Evolutionary conservation across 495 filamentous ascomycete species (phyloP).

Genomic region (Pseudomonodictys pantanalensis): DNA sequence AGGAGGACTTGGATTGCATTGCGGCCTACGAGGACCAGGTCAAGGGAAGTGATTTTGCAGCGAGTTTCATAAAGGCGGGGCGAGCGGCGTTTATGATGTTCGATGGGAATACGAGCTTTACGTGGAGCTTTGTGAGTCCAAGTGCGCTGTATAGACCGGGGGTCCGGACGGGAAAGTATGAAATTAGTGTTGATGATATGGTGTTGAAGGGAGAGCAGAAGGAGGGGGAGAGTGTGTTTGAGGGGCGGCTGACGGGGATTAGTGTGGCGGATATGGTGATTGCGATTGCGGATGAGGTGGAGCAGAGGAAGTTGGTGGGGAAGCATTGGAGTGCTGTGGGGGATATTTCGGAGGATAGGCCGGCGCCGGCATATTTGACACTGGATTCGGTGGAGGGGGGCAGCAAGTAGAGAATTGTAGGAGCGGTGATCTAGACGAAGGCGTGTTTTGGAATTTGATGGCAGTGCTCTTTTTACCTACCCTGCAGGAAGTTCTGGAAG

Average conservation of each 20-base stretch:
- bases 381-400: slow-evolving; percentile 18
- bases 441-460: too few relatives aligned
- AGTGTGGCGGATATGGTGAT: slow-evolving; percentile 35
- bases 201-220: slow-evolving; percentile 26
- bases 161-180: slow-evolving; percentile 34
- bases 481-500: slow-evolving; percentile 27
- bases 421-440: slow-evolving; percentile 1
- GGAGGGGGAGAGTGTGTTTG: slow-evolving; percentile 25
- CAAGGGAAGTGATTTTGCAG: slow-evolving; percentile 21
- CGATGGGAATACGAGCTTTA: slow-evolving; percentile 33
- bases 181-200: slow-evolving; percentile 32
- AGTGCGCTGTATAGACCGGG: slow-evolving; percentile 34
- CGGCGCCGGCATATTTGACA: slow-evolving; percentile 20
- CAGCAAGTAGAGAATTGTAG: background rate
- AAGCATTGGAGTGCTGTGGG: slow-evolving; percentile 37
- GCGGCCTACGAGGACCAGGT: slow-evolving; percentile 25
- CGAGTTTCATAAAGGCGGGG: slow-evolving; percentile 34
- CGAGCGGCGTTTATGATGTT: slow-evolving; percentile 35
- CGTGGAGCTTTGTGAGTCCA: slow-evolving; percentile 34
- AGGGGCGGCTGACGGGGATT: slow-evolving; percentile 34
- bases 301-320: slow-evolving; percentile 30
- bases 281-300: slow-evolving; percentile 38
- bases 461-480: background rate
- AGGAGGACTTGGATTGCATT: slow-evolving; percentile 12
- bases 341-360: slow-evolving; percentile 28